Conservation (phyloP, 2,329 filamentous ascomycete genomes). For the Nectriaceae sp. region DNA sequence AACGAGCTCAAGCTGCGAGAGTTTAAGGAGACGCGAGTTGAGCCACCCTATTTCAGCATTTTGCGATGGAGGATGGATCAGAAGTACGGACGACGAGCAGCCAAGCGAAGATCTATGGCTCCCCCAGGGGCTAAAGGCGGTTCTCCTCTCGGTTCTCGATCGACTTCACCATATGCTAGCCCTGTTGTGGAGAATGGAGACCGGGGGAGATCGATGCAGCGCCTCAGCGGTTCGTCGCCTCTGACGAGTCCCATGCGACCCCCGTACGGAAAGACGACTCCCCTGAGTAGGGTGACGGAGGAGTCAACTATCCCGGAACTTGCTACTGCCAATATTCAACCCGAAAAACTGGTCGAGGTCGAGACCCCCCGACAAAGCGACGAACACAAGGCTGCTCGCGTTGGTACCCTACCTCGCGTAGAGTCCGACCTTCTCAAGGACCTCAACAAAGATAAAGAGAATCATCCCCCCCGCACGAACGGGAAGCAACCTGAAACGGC, state of each 20-base stretch:
- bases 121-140: constrained; percentile 39
- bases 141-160: constrained; percentile 50
- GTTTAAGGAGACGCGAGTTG: constrained; percentile 86
- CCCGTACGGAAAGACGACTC: constrained; percentile 68
- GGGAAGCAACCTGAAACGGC: constrained; percentile 46
- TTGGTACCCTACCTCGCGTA: constrained; percentile 35
- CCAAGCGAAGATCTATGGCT: constrained; percentile 55
- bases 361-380: constrained; percentile 53
- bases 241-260: constrained; percentile 66
- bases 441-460: constrained; percentile 40
- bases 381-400: constrained; percentile 38
- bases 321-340: constrained; percentile 40
- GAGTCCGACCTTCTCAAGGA: constrained; percentile 38
- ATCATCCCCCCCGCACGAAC: constrained; percentile 41
- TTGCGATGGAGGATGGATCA: constrained; percentile 94
- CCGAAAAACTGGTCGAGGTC: constrained; percentile 56
- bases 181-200: constrained; percentile 61
- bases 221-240: constrained; percentile 65
- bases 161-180: constrained; percentile 65
- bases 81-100: constrained; percentile 75
- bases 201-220: constrained; percentile 72
- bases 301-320: constrained; percentile 53
- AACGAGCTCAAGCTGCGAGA: constrained; percentile 89
- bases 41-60: constrained; percentile 93
- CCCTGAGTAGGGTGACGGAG: constrained; percentile 74